Percentiles rank a stretch among this genome's conserved stretches.
Evolutionary conservation across 768 basidiomycete species (phyloP).

Genomic region (Podaxis sp.): DNA sequence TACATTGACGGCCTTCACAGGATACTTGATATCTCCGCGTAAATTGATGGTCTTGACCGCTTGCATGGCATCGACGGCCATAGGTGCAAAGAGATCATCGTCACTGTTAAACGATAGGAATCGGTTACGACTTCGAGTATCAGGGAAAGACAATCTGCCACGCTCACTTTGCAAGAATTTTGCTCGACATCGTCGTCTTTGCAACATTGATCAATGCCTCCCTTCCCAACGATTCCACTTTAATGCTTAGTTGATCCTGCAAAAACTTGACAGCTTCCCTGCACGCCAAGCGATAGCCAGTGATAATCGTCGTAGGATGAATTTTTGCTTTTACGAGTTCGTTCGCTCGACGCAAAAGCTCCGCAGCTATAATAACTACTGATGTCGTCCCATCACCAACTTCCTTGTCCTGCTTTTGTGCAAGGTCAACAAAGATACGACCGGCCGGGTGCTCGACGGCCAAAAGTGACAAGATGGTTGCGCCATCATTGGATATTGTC

Average conservation of each 20-base stretch:
- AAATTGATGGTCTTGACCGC: slow-evolving; percentile 93
- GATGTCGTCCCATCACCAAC: slow-evolving; percentile 99
- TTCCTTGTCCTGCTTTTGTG: slow-evolving; percentile 99
- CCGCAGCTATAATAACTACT: slow-evolving; percentile 97
- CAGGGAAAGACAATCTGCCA: not conserved
- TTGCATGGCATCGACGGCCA: slow-evolving; percentile 99
- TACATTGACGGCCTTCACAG: slow-evolving; percentile 98
- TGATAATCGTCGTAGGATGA: slow-evolving; percentile 98
- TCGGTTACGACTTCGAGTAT: not conserved
- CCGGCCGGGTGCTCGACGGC: slow-evolving; percentile 97
- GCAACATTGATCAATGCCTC: slow-evolving; percentile 94
- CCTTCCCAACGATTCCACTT: slow-evolving; percentile 86
- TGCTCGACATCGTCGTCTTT: slow-evolving; percentile 98
- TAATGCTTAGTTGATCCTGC: slow-evolving; percentile 95
- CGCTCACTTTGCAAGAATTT: slow-evolving; percentile 93
- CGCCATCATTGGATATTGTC: slow-evolving; percentile 99
- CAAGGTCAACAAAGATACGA: slow-evolving; percentile 95
- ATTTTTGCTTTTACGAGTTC: slow-evolving; percentile 98
- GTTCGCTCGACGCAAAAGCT: slow-evolving; percentile 91
- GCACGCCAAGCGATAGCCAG: slow-evolving; percentile 95
- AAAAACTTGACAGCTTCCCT: slow-evolving; percentile 97
- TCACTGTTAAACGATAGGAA: slow-evolving; percentile 50
- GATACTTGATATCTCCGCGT: slow-evolving; percentile 96
- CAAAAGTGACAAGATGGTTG: slow-evolving; percentile 93
- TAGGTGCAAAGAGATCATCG: slow-evolving; percentile 95